Conservation (phyloP, 371 early-diverging fungal species). For the Thermomucor indicae-seudaticae region DNA sequence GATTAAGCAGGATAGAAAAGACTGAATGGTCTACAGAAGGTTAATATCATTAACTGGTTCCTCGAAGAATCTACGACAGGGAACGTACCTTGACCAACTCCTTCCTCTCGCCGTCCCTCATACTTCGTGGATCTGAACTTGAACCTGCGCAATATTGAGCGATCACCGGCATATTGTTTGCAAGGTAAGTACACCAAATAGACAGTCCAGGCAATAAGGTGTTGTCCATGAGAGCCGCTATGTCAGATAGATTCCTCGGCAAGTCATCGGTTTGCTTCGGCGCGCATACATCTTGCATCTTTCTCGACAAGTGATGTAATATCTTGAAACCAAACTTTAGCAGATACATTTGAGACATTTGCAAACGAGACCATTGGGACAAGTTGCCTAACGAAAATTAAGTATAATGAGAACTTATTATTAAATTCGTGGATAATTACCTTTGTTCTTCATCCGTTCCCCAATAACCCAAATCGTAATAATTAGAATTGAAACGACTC, state of each 20-base stretch:
- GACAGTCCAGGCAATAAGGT: conserved; percentile 29
- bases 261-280: conserved; percentile 9
- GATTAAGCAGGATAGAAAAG: conserved; percentile 26
- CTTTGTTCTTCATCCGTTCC: conserved; percentile 31
- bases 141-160: conserved; percentile 30
- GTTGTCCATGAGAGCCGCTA: conserved; percentile 20
- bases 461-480: conserved; percentile 40
- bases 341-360: conserved; percentile 27
- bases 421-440: too few species aligned
- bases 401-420: too few species aligned
- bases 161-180: conserved; percentile 20
- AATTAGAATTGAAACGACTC: conserved; percentile 29
- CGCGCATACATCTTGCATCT: conserved; percentile 15
- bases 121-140: conserved; percentile 11
- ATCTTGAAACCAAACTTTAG: conserved; percentile 25
- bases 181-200: conserved; percentile 40
- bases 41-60: neutral
- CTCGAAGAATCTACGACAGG: neutral
- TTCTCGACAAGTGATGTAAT: conserved; percentile 14
- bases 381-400: conserved; percentile 16
- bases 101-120: conserved; percentile 16
- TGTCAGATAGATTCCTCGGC: too few species aligned
- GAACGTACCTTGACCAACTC: conserved; percentile 18
- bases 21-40: conserved; percentile 32
- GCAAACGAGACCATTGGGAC: conserved; percentile 17